A percentile compares a stretch with the other conserved stretches of the same genome.
phyloP scores from a whole-genome alignment of 495 filamentous ascomycete genomes.

The Penicillium bovifimosum region DNA sequence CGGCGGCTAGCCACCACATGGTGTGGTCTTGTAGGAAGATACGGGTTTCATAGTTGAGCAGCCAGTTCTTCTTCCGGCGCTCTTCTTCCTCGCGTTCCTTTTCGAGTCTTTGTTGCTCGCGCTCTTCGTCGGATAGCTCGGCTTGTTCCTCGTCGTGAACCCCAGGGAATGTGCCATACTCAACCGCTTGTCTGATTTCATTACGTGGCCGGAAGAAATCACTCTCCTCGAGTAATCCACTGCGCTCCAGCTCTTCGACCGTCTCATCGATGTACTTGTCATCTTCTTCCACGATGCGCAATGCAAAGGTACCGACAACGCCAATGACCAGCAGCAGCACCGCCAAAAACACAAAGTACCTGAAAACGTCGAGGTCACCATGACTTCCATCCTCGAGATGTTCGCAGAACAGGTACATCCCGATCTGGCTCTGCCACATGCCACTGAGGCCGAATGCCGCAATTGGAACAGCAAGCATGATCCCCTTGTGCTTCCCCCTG shows the following conservation, averaged over 20 bases:
- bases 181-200: constrained; percentile 29
- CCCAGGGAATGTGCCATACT: constrained; percentile 50
- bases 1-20: constrained; percentile 90
- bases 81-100: constrained; percentile 58
- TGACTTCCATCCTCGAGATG: constrained; percentile 50
- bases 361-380: constrained; percentile 80
- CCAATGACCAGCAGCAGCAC: constrained; percentile 62
- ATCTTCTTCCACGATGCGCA: constrained; percentile 62
- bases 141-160: constrained; percentile 27
- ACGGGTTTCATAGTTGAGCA: constrained; percentile 81
- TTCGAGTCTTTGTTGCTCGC: constrained; percentile 42
- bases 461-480: constrained; percentile 87
- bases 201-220: constrained; percentile 51
- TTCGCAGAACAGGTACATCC: constrained; percentile 70
- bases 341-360: constrained; percentile 79
- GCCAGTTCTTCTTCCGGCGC: constrained; percentile 69
- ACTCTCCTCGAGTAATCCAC: constrained; percentile 71
- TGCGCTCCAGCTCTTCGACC: constrained; percentile 76
- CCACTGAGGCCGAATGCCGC: constrained; percentile 87
- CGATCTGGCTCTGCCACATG: constrained; percentile 91
- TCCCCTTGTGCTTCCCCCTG: constrained; percentile 74
- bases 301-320: constrained; percentile 62
- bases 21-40: constrained; percentile 78
- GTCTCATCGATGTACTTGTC: constrained; percentile 73
- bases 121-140: constrained; percentile 41